Evolutionary conservation across 1,284 basidiomycete genomes (phyloP).

Genomic region (Cystobasidiaceae sp.): DNA sequence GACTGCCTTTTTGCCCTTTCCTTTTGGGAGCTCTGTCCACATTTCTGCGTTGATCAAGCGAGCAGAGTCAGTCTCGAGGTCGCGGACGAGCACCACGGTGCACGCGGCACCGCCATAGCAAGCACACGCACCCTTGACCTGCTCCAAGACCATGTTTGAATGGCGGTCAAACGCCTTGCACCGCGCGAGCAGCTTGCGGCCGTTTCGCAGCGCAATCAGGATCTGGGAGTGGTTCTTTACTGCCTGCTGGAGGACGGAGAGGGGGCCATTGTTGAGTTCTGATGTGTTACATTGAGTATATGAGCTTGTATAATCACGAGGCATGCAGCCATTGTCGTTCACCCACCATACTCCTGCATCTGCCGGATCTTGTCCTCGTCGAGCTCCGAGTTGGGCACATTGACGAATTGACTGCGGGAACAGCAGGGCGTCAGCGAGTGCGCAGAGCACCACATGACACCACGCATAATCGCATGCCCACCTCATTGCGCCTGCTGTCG

Average conservation of each 20-base stretch:
- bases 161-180: conserved; percentile 99
- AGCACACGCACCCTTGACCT: conserved; percentile 80
- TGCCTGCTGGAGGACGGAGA: conserved; percentile 96
- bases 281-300: conserved; percentile 3
- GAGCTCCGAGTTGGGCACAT: conserved; percentile 93
- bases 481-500: too few species aligned
- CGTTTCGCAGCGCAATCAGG: conserved; percentile 93
- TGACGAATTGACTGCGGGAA: conserved; percentile 78
- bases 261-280: conserved; percentile 59
- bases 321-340: not conserved
- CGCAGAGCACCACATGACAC: not conserved
- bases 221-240: conserved; percentile 98
- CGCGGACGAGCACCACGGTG: too few species aligned
- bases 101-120: too few species aligned
- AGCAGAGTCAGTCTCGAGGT: too few species aligned
- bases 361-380: conserved; percentile 93
- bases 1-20: conserved; percentile 96
- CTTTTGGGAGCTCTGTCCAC: conserved; percentile 98
- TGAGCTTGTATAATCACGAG: not conserved
- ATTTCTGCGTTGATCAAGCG: conserved; percentile 58
- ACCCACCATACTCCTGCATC: conserved; percentile 56
- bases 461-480: too few species aligned
- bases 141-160: conserved; percentile 97
- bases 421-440: not conserved
- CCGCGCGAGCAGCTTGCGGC: conserved; percentile 94